Conservation (phyloP, 768 basidiomycete species). For the Udeniomyces megalosporus region DNA sequence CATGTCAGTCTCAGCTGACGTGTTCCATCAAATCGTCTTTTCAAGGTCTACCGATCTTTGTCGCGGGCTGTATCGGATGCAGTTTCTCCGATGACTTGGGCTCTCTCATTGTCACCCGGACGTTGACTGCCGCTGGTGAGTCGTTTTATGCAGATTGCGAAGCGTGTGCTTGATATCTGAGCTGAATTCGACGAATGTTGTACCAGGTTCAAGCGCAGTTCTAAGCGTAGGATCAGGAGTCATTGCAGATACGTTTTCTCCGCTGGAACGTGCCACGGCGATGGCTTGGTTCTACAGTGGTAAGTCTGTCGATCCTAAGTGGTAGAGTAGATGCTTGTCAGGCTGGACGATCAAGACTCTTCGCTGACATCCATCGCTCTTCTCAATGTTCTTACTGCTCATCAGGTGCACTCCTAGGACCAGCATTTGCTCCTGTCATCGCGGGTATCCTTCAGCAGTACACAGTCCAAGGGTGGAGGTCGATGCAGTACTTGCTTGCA, state of each 20-base stretch:
- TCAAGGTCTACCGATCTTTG: conserved; percentile 43
- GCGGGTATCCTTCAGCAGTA: conserved; percentile 29
- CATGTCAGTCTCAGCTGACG: neutral
- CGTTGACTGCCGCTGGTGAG: conserved; percentile 52
- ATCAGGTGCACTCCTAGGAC: neutral
- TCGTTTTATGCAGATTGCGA: no score
- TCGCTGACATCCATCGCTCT: no score
- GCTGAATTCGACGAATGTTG: no score
- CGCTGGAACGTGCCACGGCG: neutral
- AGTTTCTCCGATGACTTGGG: conserved; percentile 35
- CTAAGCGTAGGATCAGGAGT: conserved; percentile 42
- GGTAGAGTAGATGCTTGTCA: no score
- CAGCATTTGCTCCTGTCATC: neutral
- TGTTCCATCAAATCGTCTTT: conserved; percentile 23
- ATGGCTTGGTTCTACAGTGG: conserved; percentile 15
- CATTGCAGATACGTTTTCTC: conserved; percentile 27
- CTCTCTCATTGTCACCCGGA: conserved; percentile 44
- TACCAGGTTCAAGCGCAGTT: no score
- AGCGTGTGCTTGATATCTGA: no score
- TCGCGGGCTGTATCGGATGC: conserved; percentile 46
- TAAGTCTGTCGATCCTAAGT: neutral
- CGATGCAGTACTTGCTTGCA: conserved; percentile 20
- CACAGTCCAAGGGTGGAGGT: conserved; percentile 15
- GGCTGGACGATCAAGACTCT: no score
- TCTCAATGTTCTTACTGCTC: neutral